Evolutionary conservation across 768 basidiomycete genomes (phyloP).

Genomic region (Pisolithus tinctorius): DNA sequence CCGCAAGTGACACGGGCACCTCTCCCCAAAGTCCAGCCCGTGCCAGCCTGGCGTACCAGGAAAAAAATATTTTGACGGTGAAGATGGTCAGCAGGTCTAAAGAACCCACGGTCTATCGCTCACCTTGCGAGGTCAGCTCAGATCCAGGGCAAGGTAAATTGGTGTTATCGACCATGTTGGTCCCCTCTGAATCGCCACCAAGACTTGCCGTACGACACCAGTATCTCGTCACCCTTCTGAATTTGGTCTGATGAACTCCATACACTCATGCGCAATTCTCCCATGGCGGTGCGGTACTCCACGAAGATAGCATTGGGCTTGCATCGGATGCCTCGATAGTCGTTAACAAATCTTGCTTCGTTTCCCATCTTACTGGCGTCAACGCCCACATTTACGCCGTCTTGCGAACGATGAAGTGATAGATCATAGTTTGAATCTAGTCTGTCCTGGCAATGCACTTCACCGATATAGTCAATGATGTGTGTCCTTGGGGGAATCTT

Average conservation of each 20-base stretch:
- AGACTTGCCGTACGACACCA: slow-evolving; percentile 83
- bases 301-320: slow-evolving; percentile 69
- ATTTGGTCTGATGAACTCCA: slow-evolving; percentile 58
- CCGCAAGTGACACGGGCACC: not conserved
- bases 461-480: slow-evolving; percentile 77
- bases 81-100: slow-evolving; percentile 2
- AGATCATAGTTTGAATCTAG: slow-evolving; percentile 82
- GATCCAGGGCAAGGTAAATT: not conserved
- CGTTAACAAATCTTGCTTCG: slow-evolving; percentile 85
- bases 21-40: not conserved
- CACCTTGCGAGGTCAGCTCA: not conserved
- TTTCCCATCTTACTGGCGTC: slow-evolving; percentile 77
- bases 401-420: slow-evolving; percentile 57
- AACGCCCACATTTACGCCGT: slow-evolving; percentile 61
- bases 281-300: slow-evolving; percentile 44
- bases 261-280: slow-evolving; percentile 72
- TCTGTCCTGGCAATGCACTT: slow-evolving; percentile 76
- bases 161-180: not conserved
- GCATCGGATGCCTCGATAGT: slow-evolving; percentile 71
- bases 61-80: slow-evolving; percentile 2
- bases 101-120: slow-evolving; percentile 4
- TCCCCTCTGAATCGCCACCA: slow-evolving; percentile 63
- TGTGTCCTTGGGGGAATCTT: slow-evolving; percentile 61
- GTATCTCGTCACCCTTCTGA: slow-evolving; percentile 74
- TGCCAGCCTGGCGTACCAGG: not conserved